Percentiles rank a stretch among this genome's conserved stretches.
Conservation (phyloP, 805 yeast genomes). For the Kregervanrija fluxuum region DNA sequence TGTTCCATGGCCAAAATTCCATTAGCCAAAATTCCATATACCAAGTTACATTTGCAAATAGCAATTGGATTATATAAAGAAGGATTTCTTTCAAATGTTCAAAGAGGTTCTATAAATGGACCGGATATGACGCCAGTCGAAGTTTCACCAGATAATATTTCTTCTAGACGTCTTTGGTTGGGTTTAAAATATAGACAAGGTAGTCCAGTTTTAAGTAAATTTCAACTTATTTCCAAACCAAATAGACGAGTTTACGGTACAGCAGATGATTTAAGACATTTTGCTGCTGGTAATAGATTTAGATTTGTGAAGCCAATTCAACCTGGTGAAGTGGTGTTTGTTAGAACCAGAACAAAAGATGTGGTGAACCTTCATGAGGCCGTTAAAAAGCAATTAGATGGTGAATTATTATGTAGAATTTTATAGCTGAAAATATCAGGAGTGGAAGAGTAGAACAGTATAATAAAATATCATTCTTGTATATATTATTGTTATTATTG, state of each 20-base stretch:
- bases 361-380: conserved; percentile 78
- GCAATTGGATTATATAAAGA: conserved; percentile 82
- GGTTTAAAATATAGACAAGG: conserved; percentile 83
- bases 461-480: too few relatives aligned
- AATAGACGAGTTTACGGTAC: conserved; percentile 64
- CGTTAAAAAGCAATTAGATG: conserved; percentile 59
- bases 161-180: conserved; percentile 85
- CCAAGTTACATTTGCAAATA: conserved; percentile 74
- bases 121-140: conserved; percentile 75
- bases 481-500: too few relatives aligned
- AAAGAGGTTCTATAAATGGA: conserved; percentile 75
- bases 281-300: conserved; percentile 70
- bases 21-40: conserved; percentile 74
- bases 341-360: conserved; percentile 42
- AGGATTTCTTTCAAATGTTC: conserved; percentile 80
- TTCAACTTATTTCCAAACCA: conserved; percentile 77
- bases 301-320: conserved; percentile 73
- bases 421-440: too few relatives aligned
- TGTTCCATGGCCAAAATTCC: conserved; percentile 69
- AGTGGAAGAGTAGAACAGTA: too few relatives aligned
- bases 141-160: conserved; percentile 78
- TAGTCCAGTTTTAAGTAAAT: conserved; percentile 64
- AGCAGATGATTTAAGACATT: conserved; percentile 55
- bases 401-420: conserved; percentile 78
- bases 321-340: conserved; percentile 83